Conservation (phyloP, 176 grass and related monocot genomes). For the Tillandsia leiboldiana region DNA sequence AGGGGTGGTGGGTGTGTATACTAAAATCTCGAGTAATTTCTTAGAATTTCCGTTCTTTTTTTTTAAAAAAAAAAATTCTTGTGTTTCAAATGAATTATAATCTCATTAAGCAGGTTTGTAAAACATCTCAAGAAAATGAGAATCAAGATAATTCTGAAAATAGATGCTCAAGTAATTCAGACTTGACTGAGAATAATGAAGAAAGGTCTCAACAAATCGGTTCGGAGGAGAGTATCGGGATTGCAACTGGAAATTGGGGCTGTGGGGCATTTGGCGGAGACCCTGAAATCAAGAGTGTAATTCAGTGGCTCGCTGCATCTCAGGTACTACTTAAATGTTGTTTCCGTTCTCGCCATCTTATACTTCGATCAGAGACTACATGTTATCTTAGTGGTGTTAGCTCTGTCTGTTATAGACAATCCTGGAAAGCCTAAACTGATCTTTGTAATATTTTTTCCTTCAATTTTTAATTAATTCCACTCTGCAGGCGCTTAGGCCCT, state of each 20-base stretch:
- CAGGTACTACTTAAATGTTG: slow-evolving; percentile 45
- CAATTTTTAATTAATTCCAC: slow-evolving; percentile 1
- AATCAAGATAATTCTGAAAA: slow-evolving; percentile 11
- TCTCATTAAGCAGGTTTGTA: slow-evolving; percentile 24
- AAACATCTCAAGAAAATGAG: neutral
- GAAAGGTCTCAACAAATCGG: slow-evolving; percentile 17
- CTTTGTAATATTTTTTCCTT: neutral
- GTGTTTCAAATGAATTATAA: no score
- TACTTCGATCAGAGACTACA: slow-evolving; percentile 10
- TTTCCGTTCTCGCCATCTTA: neutral
- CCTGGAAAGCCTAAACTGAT: no score
- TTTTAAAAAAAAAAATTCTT: no score
- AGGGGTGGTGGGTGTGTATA: no score
- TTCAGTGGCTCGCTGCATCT: slow-evolving; percentile 92
- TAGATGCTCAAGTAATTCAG: slow-evolving; percentile 9
- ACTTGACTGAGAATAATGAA: slow-evolving; percentile 11
- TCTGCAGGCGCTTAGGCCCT: slow-evolving; percentile 60
- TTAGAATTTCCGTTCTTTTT: no score
- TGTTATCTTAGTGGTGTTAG: neutral
- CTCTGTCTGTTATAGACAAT: no score
- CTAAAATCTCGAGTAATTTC: no score
- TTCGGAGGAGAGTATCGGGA: slow-evolving; percentile 34
- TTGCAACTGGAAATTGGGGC: slow-evolving; percentile 97
- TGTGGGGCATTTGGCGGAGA: slow-evolving; percentile 88
- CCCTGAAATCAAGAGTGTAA: slow-evolving; percentile 86